A percentile compares a stretch with the other conserved stretches of the same genome.
Conservation (phyloP, 2,329 filamentous ascomycete genomes). For the Colletotrichum camelliae region DNA sequence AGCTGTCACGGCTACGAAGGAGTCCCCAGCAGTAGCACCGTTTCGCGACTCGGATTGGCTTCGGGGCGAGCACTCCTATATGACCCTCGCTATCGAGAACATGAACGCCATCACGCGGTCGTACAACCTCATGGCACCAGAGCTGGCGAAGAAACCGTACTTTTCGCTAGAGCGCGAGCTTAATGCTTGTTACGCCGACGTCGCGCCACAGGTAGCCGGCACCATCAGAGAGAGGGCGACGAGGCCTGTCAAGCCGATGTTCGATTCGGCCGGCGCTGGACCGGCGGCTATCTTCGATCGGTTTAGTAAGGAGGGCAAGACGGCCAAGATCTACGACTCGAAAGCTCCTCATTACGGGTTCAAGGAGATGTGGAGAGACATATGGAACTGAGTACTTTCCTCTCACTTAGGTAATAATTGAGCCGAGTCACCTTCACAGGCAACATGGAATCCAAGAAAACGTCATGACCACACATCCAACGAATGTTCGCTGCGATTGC, state of each 20-base stretch:
- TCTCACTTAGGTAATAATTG: too few species aligned
- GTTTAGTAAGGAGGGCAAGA: slow-evolving; percentile 55
- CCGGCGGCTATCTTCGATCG: slow-evolving; percentile 64
- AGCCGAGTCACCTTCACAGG: rapidly evolving
- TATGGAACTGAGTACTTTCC: slow-evolving; percentile 48
- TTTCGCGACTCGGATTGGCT: slow-evolving; percentile 85
- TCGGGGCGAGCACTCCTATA: slow-evolving; percentile 73
- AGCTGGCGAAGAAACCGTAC: slow-evolving; percentile 92
- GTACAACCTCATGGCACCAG: slow-evolving; percentile 95
- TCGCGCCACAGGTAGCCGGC: slow-evolving; percentile 76
- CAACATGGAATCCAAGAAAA: background rate
- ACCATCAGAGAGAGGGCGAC: slow-evolving; percentile 75
- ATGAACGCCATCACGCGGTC: slow-evolving; percentile 82
- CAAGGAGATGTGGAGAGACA: slow-evolving; percentile 86
- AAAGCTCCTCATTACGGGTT: slow-evolving; percentile 81
- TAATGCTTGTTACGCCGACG: slow-evolving; percentile 80
- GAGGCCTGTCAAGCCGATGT: slow-evolving; percentile 36
- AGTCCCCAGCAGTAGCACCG: slow-evolving; percentile 47
- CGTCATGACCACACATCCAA: background rate
- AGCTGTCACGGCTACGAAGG: background rate
- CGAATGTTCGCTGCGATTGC: background rate
- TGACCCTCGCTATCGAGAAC: slow-evolving; percentile 75
- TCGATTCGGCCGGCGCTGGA: slow-evolving; percentile 36
- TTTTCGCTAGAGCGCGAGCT: slow-evolving; percentile 85
- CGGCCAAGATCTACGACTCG: slow-evolving; percentile 75